A percentile compares a stretch with the other conserved stretches of the same genome.
Evolutionary conservation across 352 stramenopile species (phyloP).

Genomic region (Globisporangium alternatum): DNA sequence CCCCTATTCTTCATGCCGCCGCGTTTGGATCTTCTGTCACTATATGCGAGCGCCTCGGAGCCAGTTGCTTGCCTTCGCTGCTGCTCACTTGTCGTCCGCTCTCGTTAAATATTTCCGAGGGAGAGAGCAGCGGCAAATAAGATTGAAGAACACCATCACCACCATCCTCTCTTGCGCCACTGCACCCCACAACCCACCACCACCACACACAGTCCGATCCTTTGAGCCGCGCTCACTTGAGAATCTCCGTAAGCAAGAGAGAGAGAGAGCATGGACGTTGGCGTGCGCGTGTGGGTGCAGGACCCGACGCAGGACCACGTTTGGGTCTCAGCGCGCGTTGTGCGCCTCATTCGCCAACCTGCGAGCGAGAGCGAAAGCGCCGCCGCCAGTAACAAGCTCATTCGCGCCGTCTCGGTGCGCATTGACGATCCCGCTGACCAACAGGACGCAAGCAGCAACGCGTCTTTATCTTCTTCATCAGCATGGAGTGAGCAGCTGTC

Average conservation of each 20-base stretch:
- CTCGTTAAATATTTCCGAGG: constrained; percentile 1
- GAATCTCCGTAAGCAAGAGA: not conserved
- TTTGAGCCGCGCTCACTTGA: not conserved
- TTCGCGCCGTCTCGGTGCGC: constrained; percentile 10
- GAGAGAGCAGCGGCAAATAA: constrained; percentile 4
- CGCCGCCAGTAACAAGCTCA: not conserved
- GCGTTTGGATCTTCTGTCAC: constrained; percentile 1
- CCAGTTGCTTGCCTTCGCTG: not conserved
- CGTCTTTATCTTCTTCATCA: too few relatives aligned
- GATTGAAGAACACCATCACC: constrained; percentile 2
- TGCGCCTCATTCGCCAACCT: constrained; percentile 10
- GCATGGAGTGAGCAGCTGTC: constrained; percentile 13
- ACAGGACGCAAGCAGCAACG: not conserved
- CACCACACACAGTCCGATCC: not conserved
- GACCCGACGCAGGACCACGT: constrained; percentile 48
- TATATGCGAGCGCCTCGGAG: not conserved
- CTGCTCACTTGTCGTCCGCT: not conserved
- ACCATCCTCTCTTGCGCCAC: not conserved
- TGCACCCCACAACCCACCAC: not conserved
- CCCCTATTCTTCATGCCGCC: not conserved
- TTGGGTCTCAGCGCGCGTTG: constrained; percentile 56
- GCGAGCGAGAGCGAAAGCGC: not conserved
- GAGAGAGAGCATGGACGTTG: constrained; percentile 61
- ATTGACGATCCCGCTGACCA: not conserved
- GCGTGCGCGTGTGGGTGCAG: constrained; percentile 66